These are phyloP conservation scores for Populus nigra DNA, from an alignment of 345 rosid genomes.

Conservation along the genomic window DNA sequence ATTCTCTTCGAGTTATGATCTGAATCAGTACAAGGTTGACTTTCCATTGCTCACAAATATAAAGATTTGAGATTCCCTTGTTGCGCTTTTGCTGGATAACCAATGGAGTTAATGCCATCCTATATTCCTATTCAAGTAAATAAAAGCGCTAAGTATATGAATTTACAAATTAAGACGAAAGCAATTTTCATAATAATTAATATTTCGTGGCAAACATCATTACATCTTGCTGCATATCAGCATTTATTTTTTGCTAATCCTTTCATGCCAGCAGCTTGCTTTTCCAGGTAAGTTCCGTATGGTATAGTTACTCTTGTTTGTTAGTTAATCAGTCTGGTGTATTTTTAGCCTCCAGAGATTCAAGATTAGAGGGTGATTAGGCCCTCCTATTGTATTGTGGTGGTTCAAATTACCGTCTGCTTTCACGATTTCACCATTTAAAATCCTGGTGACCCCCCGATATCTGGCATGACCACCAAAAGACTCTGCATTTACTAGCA, in stretches of 20 bases:
- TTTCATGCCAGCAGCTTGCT: not conserved
- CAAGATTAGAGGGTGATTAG: not conserved
- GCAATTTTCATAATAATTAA: too few species aligned
- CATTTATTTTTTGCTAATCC: not conserved
- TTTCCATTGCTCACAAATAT: not conserved
- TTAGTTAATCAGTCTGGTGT: not conserved
- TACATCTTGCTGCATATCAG: not conserved
- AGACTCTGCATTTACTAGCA: not conserved
- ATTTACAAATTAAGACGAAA: too few species aligned
- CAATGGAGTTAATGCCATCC: not conserved
- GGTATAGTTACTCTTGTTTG: not conserved
- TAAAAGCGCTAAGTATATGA: too few species aligned
- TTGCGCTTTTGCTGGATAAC: not conserved
- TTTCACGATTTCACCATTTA: too few species aligned
- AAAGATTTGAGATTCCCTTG: not conserved
- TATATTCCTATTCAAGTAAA: too few species aligned
- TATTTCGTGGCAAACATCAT: not conserved
- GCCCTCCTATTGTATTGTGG: not conserved
- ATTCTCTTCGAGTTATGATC: not conserved
- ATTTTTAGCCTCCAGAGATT: not conserved
- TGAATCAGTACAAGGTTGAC: not conserved
- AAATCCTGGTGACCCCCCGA: too few species aligned
- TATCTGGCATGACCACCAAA: too few species aligned
- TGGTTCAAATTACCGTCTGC: too few species aligned
- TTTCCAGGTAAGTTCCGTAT: not conserved